Evolutionary conservation across 192 early-diverging fungal genomes (phyloP).

Genomic region (Rhizophlyctis rosea): DNA sequence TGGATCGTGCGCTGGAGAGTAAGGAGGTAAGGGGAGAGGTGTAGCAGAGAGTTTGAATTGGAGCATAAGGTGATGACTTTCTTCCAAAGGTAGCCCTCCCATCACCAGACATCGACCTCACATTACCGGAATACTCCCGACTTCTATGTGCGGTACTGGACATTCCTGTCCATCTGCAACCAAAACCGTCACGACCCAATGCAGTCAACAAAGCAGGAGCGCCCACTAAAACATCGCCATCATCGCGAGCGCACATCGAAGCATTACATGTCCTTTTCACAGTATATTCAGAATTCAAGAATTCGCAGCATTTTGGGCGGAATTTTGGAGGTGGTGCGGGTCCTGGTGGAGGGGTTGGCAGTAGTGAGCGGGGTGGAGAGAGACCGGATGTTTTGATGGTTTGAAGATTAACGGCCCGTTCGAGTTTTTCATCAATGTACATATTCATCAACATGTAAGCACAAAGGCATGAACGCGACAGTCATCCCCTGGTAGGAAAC

Average conservation of each 20-base stretch:
- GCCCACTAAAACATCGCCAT: slow-evolving; percentile 20
- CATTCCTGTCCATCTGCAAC: slow-evolving; percentile 44
- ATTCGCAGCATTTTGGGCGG: slow-evolving; percentile 54
- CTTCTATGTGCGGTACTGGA: slow-evolving; percentile 48
- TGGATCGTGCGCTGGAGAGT: slow-evolving; percentile 42
- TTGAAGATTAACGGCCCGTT: too few relatives aligned
- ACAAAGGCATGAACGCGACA: too few relatives aligned
- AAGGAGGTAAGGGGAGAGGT: slow-evolving; percentile 28
- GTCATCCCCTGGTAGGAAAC: too few relatives aligned
- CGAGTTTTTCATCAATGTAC: too few relatives aligned
- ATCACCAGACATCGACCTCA: slow-evolving; percentile 46
- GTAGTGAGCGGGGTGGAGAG: too few relatives aligned
- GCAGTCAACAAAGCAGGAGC: slow-evolving; percentile 3
- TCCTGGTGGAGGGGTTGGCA: too few relatives aligned
- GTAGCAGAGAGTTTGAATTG: background rate
- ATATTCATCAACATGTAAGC: too few relatives aligned
- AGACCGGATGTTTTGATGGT: too few relatives aligned
- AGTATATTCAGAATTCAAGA: slow-evolving; percentile 58
- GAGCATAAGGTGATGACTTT: background rate
- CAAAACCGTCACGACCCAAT: slow-evolving; percentile 3
- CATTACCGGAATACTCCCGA: slow-evolving; percentile 37
- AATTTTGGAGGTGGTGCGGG: too few relatives aligned
- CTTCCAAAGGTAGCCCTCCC: slow-evolving; percentile 46
- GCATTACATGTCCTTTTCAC: slow-evolving; percentile 48
- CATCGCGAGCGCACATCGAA: slow-evolving; percentile 34